Conservation (phyloP, 1,284 basidiomycete species). For the Melanopsichium pennsylvanicum region DNA sequence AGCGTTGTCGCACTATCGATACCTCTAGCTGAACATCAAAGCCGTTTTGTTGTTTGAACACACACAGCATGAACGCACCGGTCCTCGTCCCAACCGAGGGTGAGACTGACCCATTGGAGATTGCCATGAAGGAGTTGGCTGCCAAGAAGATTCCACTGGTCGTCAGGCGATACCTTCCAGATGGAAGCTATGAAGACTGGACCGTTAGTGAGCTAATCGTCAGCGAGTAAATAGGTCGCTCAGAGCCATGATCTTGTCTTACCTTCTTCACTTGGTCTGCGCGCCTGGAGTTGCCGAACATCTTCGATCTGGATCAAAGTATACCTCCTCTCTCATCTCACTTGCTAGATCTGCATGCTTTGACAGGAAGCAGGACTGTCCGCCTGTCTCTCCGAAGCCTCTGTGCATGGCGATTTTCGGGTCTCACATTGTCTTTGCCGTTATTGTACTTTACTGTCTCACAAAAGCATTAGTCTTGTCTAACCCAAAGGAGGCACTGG, state of each 20-base stretch:
- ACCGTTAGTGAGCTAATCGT: slow-evolving; percentile 63
- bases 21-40: no score
- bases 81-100: slow-evolving; percentile 63
- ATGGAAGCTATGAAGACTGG: slow-evolving; percentile 65
- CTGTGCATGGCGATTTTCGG: no score
- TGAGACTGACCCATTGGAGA: slow-evolving; percentile 63
- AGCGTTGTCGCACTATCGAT: no score
- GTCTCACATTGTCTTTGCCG: neutral
- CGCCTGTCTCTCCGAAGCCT: neutral
- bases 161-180: slow-evolving; percentile 64
- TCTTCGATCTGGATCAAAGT: neutral
- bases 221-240: slow-evolving; percentile 42
- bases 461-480: slow-evolving; percentile 14
- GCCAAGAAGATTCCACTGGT: slow-evolving; percentile 65
- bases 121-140: slow-evolving; percentile 63
- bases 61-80: slow-evolving; percentile 62
- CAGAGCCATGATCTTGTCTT: neutral
- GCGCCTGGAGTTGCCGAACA: neutral
- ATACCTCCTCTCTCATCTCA: slow-evolving; percentile 9
- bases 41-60: neutral
- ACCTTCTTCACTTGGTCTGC: neutral
- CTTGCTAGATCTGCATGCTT: neutral
- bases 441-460: slow-evolving; percentile 37
- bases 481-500: no score
- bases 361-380: neutral